These are phyloP conservation scores for Gillenia trifoliata DNA, from an alignment of 306 rosid genomes.

Conservation along the genomic window DNA sequence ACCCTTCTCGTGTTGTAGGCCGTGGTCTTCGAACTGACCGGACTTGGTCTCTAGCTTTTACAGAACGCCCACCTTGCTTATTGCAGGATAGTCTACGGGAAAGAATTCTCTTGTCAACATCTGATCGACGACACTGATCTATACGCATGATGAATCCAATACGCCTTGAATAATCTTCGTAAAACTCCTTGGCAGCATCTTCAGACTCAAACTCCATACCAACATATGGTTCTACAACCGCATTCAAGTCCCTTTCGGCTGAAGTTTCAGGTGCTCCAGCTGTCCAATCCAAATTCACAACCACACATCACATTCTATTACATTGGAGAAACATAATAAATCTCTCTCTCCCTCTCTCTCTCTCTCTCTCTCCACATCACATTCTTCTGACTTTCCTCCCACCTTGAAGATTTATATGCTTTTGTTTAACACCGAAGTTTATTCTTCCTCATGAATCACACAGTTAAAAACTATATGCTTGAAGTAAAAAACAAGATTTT, in stretches of 20 bases:
- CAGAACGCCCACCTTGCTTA: neutral
- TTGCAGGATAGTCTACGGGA: neutral
- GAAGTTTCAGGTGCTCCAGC: neutral
- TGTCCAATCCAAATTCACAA: neutral
- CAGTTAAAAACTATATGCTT: neutral
- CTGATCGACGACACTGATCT: neutral
- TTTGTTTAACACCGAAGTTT: neutral
- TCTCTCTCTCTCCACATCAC: neutral
- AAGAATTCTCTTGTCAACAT: conserved; percentile 10
- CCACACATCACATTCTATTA: neutral
- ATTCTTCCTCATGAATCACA: neutral
- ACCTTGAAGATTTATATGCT: neutral
- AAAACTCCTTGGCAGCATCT: conserved; percentile 1
- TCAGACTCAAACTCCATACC: conserved; percentile 14
- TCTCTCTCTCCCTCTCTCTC: neutral
- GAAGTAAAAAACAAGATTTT: neutral
- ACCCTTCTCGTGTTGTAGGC: conserved; percentile 38
- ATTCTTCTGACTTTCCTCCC: neutral
- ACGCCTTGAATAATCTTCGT: neutral
- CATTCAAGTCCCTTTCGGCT: neutral
- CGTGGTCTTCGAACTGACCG: conserved; percentile 22
- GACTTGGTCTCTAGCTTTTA: conserved; percentile 14
- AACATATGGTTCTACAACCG: neutral
- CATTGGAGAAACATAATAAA: neutral
- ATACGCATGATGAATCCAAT: neutral